Conservation (phyloP, 805 yeast genomes). For the Cyberlindnera suaveolens region DNA sequence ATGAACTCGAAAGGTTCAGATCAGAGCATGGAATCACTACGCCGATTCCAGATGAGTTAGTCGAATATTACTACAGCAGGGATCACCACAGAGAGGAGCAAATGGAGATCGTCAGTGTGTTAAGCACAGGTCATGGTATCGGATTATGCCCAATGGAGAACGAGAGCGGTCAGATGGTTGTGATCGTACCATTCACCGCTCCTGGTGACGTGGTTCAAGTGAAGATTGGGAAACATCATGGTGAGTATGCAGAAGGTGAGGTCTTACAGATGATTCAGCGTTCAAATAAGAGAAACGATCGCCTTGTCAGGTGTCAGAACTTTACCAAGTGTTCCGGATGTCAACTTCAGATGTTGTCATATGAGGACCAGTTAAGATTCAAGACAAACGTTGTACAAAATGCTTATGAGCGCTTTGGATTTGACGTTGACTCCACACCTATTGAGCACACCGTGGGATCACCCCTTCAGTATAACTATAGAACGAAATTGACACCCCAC, state of each 20-base stretch:
- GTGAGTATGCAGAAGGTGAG: slow-evolving; percentile 67
- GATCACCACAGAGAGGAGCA: slow-evolving; percentile 1
- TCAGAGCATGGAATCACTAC: neutral
- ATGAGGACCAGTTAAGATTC: slow-evolving; percentile 62
- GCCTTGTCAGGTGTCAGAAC: slow-evolving; percentile 55
- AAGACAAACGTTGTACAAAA: slow-evolving; percentile 68
- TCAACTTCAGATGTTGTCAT: slow-evolving; percentile 76
- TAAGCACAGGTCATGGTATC: slow-evolving; percentile 74
- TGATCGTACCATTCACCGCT: slow-evolving; percentile 74
- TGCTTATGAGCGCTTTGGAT: slow-evolving; percentile 76
- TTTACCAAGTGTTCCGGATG: slow-evolving; percentile 92
- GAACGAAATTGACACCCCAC: slow-evolving; percentile 95
- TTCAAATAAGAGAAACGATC: slow-evolving; percentile 44
- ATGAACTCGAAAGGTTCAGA: slow-evolving; percentile 6
- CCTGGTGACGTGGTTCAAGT: slow-evolving; percentile 76
- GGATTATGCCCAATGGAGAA: neutral
- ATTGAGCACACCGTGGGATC: slow-evolving; percentile 68
- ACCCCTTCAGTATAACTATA: slow-evolving; percentile 66
- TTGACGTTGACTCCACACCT: slow-evolving; percentile 34
- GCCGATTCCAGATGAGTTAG: slow-evolving; percentile 3
- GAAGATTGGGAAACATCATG: slow-evolving; percentile 68
- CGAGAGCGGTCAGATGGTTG: slow-evolving; percentile 41
- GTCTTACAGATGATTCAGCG: slow-evolving; percentile 42
- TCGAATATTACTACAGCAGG: slow-evolving; percentile 3
- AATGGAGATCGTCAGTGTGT: slow-evolving; percentile 34